phyloP scores from a whole-genome alignment of 169 alveolate genomes.

The Fabrea salina region DNA sequence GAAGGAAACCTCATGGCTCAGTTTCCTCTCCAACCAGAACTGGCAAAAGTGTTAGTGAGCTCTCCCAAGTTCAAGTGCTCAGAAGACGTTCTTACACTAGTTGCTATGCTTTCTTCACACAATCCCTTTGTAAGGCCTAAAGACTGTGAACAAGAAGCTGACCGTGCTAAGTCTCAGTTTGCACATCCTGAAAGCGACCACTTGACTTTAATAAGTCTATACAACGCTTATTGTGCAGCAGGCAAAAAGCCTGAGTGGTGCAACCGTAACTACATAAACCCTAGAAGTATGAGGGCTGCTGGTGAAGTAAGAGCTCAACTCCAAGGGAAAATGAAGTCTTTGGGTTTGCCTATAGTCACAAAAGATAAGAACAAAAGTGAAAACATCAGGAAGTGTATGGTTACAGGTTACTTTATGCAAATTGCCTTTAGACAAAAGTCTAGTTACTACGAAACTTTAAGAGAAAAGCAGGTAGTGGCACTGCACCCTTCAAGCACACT shows the following conservation, averaged over 20 bases:
- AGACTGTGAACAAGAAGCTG: slow-evolving; percentile 87
- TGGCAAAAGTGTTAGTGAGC: slow-evolving; percentile 89
- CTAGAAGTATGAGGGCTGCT: slow-evolving; percentile 90
- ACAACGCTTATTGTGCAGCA: slow-evolving; percentile 73
- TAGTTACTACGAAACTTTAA: slow-evolving; percentile 93
- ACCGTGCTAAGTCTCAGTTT: slow-evolving; percentile 91
- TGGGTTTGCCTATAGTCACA: slow-evolving; percentile 59
- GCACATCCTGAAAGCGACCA: slow-evolving; percentile 98
- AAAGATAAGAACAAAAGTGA: slow-evolving; percentile 51
- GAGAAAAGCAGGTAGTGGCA: slow-evolving; percentile 95
- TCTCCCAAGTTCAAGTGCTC: slow-evolving; percentile 85
- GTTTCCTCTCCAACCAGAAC: slow-evolving; percentile 99
- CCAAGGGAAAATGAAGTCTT: slow-evolving; percentile 72
- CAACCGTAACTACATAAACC: slow-evolving; percentile 83
- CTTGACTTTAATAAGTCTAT: slow-evolving; percentile 91
- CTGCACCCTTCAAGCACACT: slow-evolving; percentile 97
- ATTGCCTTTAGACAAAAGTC: slow-evolving; percentile 88
- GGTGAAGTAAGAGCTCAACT: slow-evolving; percentile 89
- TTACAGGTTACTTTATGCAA: slow-evolving; percentile 93
- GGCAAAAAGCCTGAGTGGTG: slow-evolving; percentile 86
- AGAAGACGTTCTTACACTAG: slow-evolving; percentile 87
- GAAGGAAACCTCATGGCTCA: slow-evolving; percentile 96
- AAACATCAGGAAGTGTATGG: slow-evolving; percentile 76
- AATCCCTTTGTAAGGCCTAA: slow-evolving; percentile 92
- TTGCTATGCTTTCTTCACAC: slow-evolving; percentile 93